A percentile compares a stretch with the other conserved stretches of the same genome.
Conservation (phyloP, 2,329 filamentous ascomycete species). For the Teratosphaeriaceae sp. region DNA sequence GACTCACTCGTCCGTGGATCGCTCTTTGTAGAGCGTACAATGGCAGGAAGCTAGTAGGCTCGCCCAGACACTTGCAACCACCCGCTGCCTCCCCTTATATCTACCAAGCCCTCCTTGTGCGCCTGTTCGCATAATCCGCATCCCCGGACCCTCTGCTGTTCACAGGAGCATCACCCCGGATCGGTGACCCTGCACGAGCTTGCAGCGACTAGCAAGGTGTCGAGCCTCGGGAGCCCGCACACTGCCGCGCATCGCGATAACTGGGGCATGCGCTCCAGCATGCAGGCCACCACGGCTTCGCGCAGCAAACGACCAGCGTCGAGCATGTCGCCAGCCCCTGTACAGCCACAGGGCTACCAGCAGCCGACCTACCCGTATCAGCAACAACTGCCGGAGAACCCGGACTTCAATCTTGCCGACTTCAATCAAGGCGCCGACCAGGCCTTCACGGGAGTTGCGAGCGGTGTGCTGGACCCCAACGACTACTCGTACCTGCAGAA, state of each 20-base stretch:
- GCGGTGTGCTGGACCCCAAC: slow-evolving; percentile 27
- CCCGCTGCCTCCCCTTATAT: slow-evolving; percentile 7
- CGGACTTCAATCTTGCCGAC: slow-evolving; percentile 29
- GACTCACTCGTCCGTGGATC: slow-evolving; percentile 1
- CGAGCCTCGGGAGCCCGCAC: slow-evolving; percentile 3
- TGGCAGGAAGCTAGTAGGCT: slow-evolving; percentile 6
- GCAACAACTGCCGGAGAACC: slow-evolving; percentile 35
- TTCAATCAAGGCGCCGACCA: slow-evolving; percentile 25
- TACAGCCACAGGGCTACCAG: slow-evolving; percentile 38
- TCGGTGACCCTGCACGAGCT: background rate
- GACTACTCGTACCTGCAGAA: slow-evolving; percentile 24
- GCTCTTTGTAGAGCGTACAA: slow-evolving; percentile 10
- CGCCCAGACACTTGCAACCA: slow-evolving; percentile 2
- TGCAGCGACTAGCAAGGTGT: no score
- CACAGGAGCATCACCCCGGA: background rate
- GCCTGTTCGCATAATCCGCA: background rate
- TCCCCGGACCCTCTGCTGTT: background rate
- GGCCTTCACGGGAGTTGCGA: slow-evolving; percentile 29
- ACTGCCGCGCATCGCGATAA: background rate
- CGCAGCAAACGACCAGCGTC: slow-evolving; percentile 73
- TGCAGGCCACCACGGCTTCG: slow-evolving; percentile 9
- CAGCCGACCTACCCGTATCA: slow-evolving; percentile 28
- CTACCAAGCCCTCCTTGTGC: slow-evolving; percentile 3
- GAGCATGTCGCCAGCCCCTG: slow-evolving; percentile 58
- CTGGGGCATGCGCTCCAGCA: slow-evolving; percentile 1